A percentile compares a stretch with the other conserved stretches of the same genome.
These are phyloP conservation scores for Globisporangium spinosum DNA, from an alignment of 352 stramenopile species.

Conservation along the genomic window DNA sequence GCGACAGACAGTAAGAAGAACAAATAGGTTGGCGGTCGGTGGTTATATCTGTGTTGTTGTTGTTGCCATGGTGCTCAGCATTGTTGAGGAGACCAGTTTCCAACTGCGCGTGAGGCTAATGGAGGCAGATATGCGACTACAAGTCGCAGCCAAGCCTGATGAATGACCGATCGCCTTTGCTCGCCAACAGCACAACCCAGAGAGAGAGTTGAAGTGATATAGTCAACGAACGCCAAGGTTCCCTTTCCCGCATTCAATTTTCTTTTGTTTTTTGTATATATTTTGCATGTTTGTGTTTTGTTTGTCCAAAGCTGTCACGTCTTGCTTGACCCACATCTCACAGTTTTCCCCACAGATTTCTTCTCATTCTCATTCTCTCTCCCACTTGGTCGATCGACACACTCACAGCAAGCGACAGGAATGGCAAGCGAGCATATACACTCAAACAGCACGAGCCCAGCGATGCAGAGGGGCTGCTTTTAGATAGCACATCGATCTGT, in stretches of 20 bases:
- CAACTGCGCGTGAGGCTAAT: no score
- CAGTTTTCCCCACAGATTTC: neutral
- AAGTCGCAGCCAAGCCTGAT: no score
- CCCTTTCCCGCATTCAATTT: neutral
- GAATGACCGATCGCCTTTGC: no score
- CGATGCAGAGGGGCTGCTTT: no score
- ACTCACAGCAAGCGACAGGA: neutral
- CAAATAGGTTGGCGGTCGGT: neutral
- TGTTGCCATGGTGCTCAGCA: neutral
- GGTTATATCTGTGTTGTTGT: neutral
- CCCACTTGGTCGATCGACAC: neutral
- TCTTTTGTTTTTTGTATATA: neutral
- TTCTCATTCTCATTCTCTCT: neutral
- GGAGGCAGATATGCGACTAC: no score
- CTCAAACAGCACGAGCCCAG: neutral
- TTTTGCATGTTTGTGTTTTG: slow-evolving; percentile 4
- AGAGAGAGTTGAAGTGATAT: neutral
- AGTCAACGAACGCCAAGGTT: neutral
- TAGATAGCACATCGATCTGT: no score
- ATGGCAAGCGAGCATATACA: neutral
- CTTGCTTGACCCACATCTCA: neutral
- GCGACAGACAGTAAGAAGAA: slow-evolving; percentile 12
- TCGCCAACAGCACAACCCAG: neutral
- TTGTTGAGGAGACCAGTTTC: neutral
- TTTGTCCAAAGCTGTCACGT: neutral